Conservation (phyloP, 2,329 filamentous ascomycete species). For the Epicoccum nigrum region DNA sequence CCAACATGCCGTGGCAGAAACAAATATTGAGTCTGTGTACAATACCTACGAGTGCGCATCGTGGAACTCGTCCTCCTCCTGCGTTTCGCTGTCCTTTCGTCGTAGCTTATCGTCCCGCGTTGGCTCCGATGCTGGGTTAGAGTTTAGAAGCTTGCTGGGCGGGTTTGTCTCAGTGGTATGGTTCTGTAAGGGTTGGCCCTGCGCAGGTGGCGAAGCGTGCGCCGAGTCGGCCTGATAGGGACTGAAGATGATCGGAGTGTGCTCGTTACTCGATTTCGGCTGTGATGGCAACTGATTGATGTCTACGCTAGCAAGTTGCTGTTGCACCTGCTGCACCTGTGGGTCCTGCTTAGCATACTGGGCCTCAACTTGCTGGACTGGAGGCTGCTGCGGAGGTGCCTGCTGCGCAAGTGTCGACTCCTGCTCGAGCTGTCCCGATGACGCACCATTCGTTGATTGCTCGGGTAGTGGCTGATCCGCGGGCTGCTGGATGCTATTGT, state of each 20-base stretch:
- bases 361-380: neutral
- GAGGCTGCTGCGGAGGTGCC: slow-evolving; percentile 1
- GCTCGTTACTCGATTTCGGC: neutral
- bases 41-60: slow-evolving; percentile 51
- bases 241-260: slow-evolving; percentile 10
- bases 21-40: slow-evolving; percentile 5
- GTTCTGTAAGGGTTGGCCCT: slow-evolving; percentile 4
- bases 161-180: slow-evolving; percentile 28
- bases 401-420: slow-evolving; percentile 6
- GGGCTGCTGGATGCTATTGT: slow-evolving; percentile 27
- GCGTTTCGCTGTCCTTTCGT: slow-evolving; percentile 51
- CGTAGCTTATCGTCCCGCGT: slow-evolving; percentile 27
- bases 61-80: slow-evolving; percentile 55
- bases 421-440: slow-evolving; percentile 5
- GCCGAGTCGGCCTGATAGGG: slow-evolving; percentile 6
- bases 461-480: neutral
- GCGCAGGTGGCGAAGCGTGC: neutral
- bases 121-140: slow-evolving; percentile 29
- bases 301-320: slow-evolving; percentile 16
- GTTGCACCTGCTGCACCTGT: slow-evolving; percentile 14
- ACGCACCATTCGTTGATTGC: slow-evolving; percentile 15
- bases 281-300: slow-evolving; percentile 21
- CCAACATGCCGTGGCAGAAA: slow-evolving; percentile 4
- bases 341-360: slow-evolving; percentile 10
- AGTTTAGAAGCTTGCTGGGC: slow-evolving; percentile 36